These are phyloP conservation scores for Penicillium sp. DNA, from an alignment of 2,329 filamentous ascomycete genomes.

Conservation along the genomic window DNA sequence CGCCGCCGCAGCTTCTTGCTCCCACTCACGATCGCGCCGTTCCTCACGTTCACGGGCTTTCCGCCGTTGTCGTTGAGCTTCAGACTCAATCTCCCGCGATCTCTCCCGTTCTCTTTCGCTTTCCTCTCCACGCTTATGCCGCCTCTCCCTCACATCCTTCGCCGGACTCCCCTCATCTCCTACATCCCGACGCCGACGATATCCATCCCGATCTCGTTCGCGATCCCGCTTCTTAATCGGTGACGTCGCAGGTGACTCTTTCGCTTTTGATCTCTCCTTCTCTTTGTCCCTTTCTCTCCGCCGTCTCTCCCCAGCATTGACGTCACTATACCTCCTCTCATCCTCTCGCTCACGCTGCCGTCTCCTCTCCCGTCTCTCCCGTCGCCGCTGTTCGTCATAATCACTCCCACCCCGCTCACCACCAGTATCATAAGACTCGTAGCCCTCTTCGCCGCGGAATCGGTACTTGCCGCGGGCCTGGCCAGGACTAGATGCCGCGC, in stretches of 20 bases:
- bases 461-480: slow-evolving; percentile 25
- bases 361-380: slow-evolving; percentile 28
- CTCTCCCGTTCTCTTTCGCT: slow-evolving; percentile 23
- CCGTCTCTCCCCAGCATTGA: slow-evolving; percentile 25
- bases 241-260: slow-evolving; percentile 43
- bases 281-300: slow-evolving; percentile 16
- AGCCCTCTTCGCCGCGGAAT: slow-evolving; percentile 26
- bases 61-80: slow-evolving; percentile 33
- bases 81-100: slow-evolving; percentile 25
- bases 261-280: slow-evolving; percentile 35
- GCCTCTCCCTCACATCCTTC: slow-evolving; percentile 23
- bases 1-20: slow-evolving; percentile 21
- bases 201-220: slow-evolving; percentile 39
- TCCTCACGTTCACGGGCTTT: slow-evolving; percentile 24
- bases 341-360: slow-evolving; percentile 26
- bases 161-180: slow-evolving; percentile 37
- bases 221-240: slow-evolving; percentile 41
- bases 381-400: slow-evolving; percentile 27
- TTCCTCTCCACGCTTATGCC: slow-evolving; percentile 24
- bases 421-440: slow-evolving; percentile 32
- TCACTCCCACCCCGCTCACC: slow-evolving; percentile 28
- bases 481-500: slow-evolving; percentile 21
- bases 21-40: slow-evolving; percentile 27
- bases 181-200: slow-evolving; percentile 33
- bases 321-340: slow-evolving; percentile 28